Evolutionary conservation across 306 rosid species (phyloP), one percentile per base, ranked within the genome.

Genomic region (Prunus armeniaca): DNA sequence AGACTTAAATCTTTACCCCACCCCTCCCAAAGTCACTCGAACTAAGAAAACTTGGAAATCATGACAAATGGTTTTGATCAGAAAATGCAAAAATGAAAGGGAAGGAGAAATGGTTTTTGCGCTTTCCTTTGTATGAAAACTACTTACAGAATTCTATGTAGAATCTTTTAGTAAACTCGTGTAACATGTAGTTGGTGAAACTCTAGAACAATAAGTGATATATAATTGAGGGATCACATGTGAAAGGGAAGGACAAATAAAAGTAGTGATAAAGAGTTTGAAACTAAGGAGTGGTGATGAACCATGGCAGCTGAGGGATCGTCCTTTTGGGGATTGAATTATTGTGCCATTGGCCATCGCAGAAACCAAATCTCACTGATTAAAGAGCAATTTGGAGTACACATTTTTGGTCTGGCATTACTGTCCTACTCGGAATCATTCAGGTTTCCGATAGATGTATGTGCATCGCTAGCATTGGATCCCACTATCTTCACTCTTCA

Each of bases 261-360:
- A 34, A 34, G 25, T n/a, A 43, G 11, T 67, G 71, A 74, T 74
- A 62, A 61, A 46, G 13, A 43, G 47, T 61, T 74, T 74, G 78
- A 74, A 27, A 73, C 32, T 45, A 38, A 61, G 69, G 69, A 30
- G 69, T 46, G 78, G 78, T 74, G 69, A 34, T 65, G 17, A 65
- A 34, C 38, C 69, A 34, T 65, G 5, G 61, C 69, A 62, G 61
- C 58, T 5, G 45, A 61, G 78, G 74, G 47, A 66, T 27, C 20
- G 76, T 63, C 60, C 38, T 24, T 24, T 14, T 72, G 30, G 28
- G 78, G 22, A 18, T 47, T 74, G 60, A 74, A 74, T 74, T 61
- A 74, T 74, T 74, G 78, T 46, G 12, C 77, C 30, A 27, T 18
- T 58, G 49, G 62, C 25, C 10, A 19, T 65, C 4, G 67, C 14